phyloP scores from a whole-genome alignment of 2,329 filamentous ascomycete genomes.

The Zymoseptoria crescenta region DNA sequence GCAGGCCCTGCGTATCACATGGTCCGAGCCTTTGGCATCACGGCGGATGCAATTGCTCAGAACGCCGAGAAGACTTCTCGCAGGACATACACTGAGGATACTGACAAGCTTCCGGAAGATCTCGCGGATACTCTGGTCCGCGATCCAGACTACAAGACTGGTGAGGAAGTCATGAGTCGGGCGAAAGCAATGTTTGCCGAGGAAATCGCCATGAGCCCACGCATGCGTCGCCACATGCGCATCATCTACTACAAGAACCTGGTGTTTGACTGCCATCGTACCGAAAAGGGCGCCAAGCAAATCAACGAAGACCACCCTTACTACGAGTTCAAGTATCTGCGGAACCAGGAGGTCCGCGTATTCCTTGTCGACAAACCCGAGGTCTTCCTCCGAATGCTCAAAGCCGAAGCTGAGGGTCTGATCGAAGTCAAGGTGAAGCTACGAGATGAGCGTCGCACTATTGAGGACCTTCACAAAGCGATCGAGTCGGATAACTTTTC shows the following conservation, averaged over 20 bases:
- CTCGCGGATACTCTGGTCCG: slow-evolving; percentile 72
- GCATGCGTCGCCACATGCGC: slow-evolving; percentile 80
- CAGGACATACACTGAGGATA: slow-evolving; percentile 78
- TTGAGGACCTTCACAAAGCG: slow-evolving; percentile 66
- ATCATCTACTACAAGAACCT: slow-evolving; percentile 76
- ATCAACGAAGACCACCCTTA: slow-evolving; percentile 95
- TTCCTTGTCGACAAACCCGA: slow-evolving; percentile 80
- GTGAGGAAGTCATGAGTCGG: slow-evolving; percentile 65
- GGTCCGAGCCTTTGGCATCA: slow-evolving; percentile 83
- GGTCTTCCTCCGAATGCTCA: slow-evolving; percentile 92
- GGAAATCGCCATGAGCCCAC: slow-evolving; percentile 78
- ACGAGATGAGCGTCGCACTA: slow-evolving; percentile 68
- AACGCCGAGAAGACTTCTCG: slow-evolving; percentile 63
- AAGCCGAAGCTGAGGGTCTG: slow-evolving; percentile 87
- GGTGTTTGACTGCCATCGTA: slow-evolving; percentile 78
- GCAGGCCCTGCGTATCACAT: slow-evolving; percentile 71
- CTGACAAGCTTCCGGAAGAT: slow-evolving; percentile 69
- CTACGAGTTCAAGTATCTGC: slow-evolving; percentile 95
- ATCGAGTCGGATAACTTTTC: slow-evolving; percentile 95
- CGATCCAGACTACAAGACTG: slow-evolving; percentile 65
- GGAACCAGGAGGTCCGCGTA: slow-evolving; percentile 61
- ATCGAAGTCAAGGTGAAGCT: slow-evolving; percentile 77
- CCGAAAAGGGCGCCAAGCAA: slow-evolving; percentile 85
- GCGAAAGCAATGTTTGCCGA: slow-evolving; percentile 86
- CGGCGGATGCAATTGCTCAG: slow-evolving; percentile 77